A percentile compares a stretch with the other conserved stretches of the same genome.
phyloP scores from a whole-genome alignment of 2,329 filamentous ascomycete species.

The Passalora sequoiae region DNA sequence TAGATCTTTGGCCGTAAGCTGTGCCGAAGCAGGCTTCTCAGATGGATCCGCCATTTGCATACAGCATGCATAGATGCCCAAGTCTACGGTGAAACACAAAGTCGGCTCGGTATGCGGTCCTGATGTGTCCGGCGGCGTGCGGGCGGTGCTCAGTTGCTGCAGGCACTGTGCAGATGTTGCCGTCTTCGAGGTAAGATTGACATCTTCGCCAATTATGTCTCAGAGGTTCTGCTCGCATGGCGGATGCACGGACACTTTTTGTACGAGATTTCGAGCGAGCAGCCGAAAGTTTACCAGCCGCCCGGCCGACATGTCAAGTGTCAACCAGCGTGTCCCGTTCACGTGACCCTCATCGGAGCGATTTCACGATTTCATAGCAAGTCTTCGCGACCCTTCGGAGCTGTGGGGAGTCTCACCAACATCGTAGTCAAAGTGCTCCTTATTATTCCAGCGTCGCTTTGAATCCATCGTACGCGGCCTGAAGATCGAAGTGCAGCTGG shows the following conservation, averaged over 20 bases:
- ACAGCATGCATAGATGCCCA: neutral
- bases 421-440: no score
- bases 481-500: conserved; percentile 88
- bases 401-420: neutral
- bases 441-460: conserved; percentile 64
- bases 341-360: no score
- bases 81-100: neutral
- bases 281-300: no score
- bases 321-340: no score
- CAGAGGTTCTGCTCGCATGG: no score
- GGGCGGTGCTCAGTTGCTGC: conserved; percentile 5
- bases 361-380: conserved; percentile 1
- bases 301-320: no score
- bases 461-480: conserved; percentile 90
- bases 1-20: conserved; percentile 12
- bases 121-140: neutral
- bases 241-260: no score
- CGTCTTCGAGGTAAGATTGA: no score
- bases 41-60: neutral
- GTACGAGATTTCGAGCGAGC: no score
- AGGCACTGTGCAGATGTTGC: no score
- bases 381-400: neutral
- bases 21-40: conserved; percentile 2
- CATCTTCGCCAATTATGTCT: no score
- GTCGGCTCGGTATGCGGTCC: neutral